A percentile compares a stretch with the other conserved stretches of the same genome.
Evolutionary conservation across 2,329 filamentous ascomycete genomes (phyloP).

Genomic region (Clonostachys chloroleuca): DNA sequence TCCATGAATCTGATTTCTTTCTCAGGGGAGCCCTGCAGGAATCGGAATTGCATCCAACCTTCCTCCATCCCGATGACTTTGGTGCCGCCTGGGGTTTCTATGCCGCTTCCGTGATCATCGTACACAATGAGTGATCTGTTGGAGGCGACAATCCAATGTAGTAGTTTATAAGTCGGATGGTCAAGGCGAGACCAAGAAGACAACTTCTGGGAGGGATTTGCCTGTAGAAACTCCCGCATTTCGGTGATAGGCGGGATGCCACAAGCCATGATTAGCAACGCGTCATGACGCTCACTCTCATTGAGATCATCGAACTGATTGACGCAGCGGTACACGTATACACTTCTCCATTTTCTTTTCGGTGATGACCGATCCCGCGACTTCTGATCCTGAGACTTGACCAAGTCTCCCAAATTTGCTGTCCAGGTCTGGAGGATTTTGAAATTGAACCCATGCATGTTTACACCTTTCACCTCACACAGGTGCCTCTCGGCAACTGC

Average conservation of each 20-base stretch:
- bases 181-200: conserved; percentile 50
- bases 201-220: conserved; percentile 30
- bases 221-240: conserved; percentile 47
- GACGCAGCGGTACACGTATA: neutral
- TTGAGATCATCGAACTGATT: conserved; percentile 12
- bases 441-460: no score
- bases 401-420: no score
- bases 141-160: conserved; percentile 87
- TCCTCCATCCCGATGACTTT: conserved; percentile 57
- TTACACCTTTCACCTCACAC: no score
- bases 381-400: no score
- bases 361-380: no score
- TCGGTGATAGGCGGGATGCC: conserved; percentile 56
- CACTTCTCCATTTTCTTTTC: no score
- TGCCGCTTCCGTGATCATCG: conserved; percentile 41
- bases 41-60: conserved; percentile 74
- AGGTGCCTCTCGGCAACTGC: no score
- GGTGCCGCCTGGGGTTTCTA: conserved; percentile 2
- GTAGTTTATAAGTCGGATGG: conserved; percentile 59
- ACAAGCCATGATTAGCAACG: conserved; percentile 43
- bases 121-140: conserved; percentile 85
- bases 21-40: conserved; percentile 83
- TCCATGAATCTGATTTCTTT: conserved; percentile 74
- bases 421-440: no score
- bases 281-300: conserved; percentile 4